These are phyloP conservation scores for Ceratobasidium sp. DNA, from an alignment of 1,284 basidiomycete species.

Conservation along the genomic window DNA sequence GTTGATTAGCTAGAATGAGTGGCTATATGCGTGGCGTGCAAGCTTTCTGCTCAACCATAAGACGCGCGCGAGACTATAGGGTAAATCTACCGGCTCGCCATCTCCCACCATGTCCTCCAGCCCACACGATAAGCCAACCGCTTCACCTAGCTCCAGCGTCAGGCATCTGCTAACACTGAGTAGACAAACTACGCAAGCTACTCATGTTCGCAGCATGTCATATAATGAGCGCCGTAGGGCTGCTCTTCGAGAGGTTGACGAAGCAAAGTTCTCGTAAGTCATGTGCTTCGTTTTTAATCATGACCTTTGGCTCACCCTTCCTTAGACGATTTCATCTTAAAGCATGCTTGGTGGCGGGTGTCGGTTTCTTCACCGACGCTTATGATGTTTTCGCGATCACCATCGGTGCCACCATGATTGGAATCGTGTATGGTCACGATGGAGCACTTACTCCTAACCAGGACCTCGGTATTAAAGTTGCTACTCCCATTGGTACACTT, in stretches of 20 bases:
- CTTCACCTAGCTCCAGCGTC: too few relatives aligned
- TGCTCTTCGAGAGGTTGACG: constrained; percentile 80
- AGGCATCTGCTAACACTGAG: too few relatives aligned
- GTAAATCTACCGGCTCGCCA: too few relatives aligned
- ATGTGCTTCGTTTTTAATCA: neutral
- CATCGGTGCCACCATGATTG: constrained; percentile 80
- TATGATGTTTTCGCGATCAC: constrained; percentile 64
- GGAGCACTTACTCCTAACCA: constrained; percentile 67
- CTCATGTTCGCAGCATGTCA: constrained; percentile 28
- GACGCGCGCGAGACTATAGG: too few relatives aligned
- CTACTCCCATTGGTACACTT: constrained; percentile 65
- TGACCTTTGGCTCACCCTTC: neutral
- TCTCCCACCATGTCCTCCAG: too few relatives aligned
- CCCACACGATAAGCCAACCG: too few relatives aligned
- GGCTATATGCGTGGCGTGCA: too few relatives aligned
- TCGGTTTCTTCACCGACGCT: constrained; percentile 80
- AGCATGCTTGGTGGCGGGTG: constrained; percentile 76
- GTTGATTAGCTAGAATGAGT: too few relatives aligned
- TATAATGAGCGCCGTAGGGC: constrained; percentile 68
- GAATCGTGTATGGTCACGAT: constrained; percentile 67
- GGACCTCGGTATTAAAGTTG: constrained; percentile 77
- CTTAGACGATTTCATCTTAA: constrained; percentile 69
- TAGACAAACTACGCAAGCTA: too few relatives aligned
- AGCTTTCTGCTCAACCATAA: too few relatives aligned
- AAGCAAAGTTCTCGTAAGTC: constrained; percentile 74